Evolutionary conservation across 306 rosid species (phyloP).

Genomic region (Glycine soja): DNA sequence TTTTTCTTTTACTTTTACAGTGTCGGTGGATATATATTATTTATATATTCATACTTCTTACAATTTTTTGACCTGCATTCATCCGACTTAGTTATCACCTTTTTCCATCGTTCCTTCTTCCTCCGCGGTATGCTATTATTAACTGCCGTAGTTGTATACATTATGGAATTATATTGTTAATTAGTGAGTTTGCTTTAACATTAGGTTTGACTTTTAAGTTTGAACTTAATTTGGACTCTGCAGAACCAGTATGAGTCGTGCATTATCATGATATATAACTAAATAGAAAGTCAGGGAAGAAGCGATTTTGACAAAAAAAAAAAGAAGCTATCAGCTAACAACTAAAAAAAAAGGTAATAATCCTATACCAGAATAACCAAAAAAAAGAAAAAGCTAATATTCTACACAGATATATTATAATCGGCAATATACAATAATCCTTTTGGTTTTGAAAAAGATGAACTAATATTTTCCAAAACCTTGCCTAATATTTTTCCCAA

Average conservation of each 20-base stretch:
- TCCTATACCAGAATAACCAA: constrained; percentile 41
- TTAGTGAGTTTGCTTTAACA: neutral
- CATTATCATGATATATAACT: neutral
- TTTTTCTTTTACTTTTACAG: neutral
- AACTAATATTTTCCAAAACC: constrained; percentile 60
- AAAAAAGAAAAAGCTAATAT: constrained; percentile 22
- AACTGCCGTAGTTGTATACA: neutral
- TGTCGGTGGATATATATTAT: neutral
- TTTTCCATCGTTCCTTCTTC: neutral
- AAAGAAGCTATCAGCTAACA: neutral
- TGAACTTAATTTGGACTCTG: neutral
- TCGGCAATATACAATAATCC: constrained; percentile 18
- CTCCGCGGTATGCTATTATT: neutral
- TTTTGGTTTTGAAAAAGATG: constrained; percentile 51
- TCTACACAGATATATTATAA: constrained; percentile 44
- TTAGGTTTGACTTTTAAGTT: neutral
- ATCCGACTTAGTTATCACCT: neutral
- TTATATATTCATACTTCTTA: neutral
- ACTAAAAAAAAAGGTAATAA: neutral
- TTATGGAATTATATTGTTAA: neutral
- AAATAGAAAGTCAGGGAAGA: constrained; percentile 6
- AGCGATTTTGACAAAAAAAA: constrained; percentile 1
- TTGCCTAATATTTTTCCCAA: constrained; percentile 29
- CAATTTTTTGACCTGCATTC: neutral
- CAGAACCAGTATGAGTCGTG: neutral